Evolutionary conservation across 2,329 filamentous ascomycete species (phyloP), one percentile per base, ranked within the genome.

Genomic region (Aspergillus sp.): DNA sequence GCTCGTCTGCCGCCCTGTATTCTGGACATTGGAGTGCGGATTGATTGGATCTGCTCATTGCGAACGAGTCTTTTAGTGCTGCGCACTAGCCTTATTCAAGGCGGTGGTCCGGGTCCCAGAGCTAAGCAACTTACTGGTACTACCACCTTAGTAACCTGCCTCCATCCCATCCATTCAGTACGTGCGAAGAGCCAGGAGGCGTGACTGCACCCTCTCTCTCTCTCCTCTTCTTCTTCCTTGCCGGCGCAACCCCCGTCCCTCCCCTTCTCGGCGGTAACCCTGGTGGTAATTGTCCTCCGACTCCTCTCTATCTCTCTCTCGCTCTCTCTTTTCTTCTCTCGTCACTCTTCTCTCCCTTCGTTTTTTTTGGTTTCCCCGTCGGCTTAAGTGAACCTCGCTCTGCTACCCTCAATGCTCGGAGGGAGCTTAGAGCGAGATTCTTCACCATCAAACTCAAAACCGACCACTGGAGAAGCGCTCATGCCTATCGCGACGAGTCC

Each of bases 361-460:
- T 61, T 60, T 59, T 57, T 36, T 57, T 57, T 36, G 32, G 32
- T 36, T 54, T 52, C 23, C 27, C 25, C 47, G 41, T 54, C 48
- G 42, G 58, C 57, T 59, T 47, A 44, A 44, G 61, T 58, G 55
- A 66, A 60, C 55, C 59, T 69, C 62, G 62, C 68, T 62, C 64
- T 63, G 64, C 68, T 65, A 68, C 61, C 67, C 69, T 66, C 70
- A 68, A 75, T 76, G 73, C 64, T 69, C 68, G 70, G 71, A 70
- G 69, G 68, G 64, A 74, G 68, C 64, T 69, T 68, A 60, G 68
- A 70, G 68, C 71, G 66, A 67, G 66, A 69, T 69, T 66, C 69
- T 61, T 68, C 68, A 58, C 66, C 66, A 62, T 68, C 69, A 59
- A 70, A 68, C 67, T 70, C 70, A 49, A 67, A 68, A 63, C 63